These are phyloP conservation scores for Scedosporium minutisporum DNA, from an alignment of 2,329 filamentous ascomycete genomes.

Conservation along the genomic window DNA sequence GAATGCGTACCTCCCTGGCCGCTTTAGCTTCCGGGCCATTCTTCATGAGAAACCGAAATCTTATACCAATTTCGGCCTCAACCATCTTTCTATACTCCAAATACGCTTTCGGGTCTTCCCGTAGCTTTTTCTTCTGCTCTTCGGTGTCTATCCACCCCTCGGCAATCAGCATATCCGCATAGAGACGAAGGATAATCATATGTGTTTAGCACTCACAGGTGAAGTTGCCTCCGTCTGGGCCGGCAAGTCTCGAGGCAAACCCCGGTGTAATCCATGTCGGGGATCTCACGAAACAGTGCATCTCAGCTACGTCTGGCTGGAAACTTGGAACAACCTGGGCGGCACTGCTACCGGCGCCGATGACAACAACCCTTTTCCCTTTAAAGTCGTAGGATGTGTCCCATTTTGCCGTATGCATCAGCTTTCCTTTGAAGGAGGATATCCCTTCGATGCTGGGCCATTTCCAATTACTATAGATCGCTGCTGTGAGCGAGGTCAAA, in stretches of 20 bases:
- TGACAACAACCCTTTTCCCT: constrained; percentile 44
- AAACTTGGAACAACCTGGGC: constrained; percentile 47
- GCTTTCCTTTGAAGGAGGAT: constrained; percentile 35
- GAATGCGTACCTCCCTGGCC: constrained; percentile 22
- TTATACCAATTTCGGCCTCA: constrained; percentile 53
- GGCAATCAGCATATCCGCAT: too few relatives aligned
- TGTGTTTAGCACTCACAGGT: too few relatives aligned
- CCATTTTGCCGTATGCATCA: constrained; percentile 54
- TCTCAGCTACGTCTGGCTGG: constrained; percentile 33
- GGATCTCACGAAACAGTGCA: constrained; percentile 56
- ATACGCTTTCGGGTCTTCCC: constrained; percentile 49
- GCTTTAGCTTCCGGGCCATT: constrained; percentile 38
- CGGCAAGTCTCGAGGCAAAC: constrained; percentile 51
- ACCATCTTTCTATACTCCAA: constrained; percentile 46
- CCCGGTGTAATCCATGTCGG: constrained; percentile 20
- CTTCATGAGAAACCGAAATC: constrained; percentile 44
- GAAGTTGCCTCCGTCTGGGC: constrained; percentile 42
- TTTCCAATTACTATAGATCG: constrained; percentile 2
- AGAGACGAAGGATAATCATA: too few relatives aligned
- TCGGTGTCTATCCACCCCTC: constrained; percentile 27
- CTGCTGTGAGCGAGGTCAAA: too few relatives aligned
- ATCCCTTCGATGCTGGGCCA: constrained; percentile 43
- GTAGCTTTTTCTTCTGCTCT: constrained; percentile 45
- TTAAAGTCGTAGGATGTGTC: constrained; percentile 36
- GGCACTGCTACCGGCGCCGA: constrained; percentile 53